Conservation (phyloP, 1,284 basidiomycete genomes). For the Ceratobasidium sp. region DNA sequence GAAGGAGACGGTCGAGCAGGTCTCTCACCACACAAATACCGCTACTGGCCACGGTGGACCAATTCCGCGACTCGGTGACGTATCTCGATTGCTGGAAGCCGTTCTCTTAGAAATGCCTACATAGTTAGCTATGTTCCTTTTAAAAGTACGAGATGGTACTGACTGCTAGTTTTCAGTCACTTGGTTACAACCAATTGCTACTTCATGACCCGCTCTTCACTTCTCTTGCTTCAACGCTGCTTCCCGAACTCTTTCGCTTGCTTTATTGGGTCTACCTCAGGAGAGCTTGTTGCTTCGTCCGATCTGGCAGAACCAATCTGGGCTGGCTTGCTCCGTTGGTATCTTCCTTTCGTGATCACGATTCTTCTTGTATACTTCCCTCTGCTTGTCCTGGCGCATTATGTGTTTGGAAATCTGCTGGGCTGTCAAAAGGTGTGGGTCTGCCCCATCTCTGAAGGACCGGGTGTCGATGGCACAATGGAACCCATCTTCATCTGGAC, state of each 20-base stretch:
- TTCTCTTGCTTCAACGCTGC: slow-evolving; percentile 21
- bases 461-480: neutral
- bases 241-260: slow-evolving; percentile 40
- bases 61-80: neutral
- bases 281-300: neutral
- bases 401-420: neutral
- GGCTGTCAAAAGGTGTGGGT: neutral
- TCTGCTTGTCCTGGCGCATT: neutral
- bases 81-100: slow-evolving; percentile 29
- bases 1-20: neutral
- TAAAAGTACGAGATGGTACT: neutral
- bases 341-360: slow-evolving; percentile 24
- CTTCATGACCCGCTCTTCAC: slow-evolving; percentile 34
- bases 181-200: slow-evolving; percentile 33
- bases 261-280: slow-evolving; percentile 20
- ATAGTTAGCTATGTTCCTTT: neutral
- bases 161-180: neutral
- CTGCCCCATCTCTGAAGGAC: neutral
- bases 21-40: neutral
- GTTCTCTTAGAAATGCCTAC: slow-evolving; percentile 32
- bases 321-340: slow-evolving; percentile 32
- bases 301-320: slow-evolving; percentile 28
- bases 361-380: neutral
- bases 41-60: neutral
- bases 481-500: neutral